Evolutionary conservation across 495 filamentous ascomycete genomes (phyloP), one percentile per base, ranked within the genome.

Genomic region (Friedmanniomyces simplex): DNA sequence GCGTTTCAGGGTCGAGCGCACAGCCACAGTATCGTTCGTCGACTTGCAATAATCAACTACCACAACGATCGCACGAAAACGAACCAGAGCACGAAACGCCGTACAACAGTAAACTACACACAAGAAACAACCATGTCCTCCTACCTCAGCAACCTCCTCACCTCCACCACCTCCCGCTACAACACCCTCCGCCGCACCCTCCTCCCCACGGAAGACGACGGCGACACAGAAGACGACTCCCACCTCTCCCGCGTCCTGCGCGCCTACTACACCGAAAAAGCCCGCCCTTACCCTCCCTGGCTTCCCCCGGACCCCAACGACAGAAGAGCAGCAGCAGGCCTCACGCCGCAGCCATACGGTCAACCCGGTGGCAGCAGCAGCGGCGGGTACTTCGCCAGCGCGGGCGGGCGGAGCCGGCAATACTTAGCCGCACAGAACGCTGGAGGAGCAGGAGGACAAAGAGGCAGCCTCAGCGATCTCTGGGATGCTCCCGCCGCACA

Each of bases 241-340:
- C 89, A 96, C 73, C 84, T 98, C 67, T 91, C 88, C 72, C 86
- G 91, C 67, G 91, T 95, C 14, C 82, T 98, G n/a, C 86, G 93
- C 52, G 86, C 82, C 55, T 95, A 97, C 77, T 98, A 98, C 75
- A 81, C 74, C 36, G 93, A 97, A 67, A 94, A 94, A 64, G 84
- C 83, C 60, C 82, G 83, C 16, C 79, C 86, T 0, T 89, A 89
- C 66, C 93, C 93, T 8, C 71, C 75, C 58, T 98, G 93, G 93
- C 86, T 98, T 12, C 89, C 87, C 25, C 87, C 85, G 14, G 88
- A 89, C 63, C 89, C 90, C 4, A 88, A 87, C 65, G 82, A 63
- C 24, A 45, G 57, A 18, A 51, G 57, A 0, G 79, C 2, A 80
- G 78, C n/a, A n/a, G n/a, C n/a, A n/a, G n/a, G n/a, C n/a, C n/a